A percentile compares a stretch with the other conserved stretches of the same genome.
Evolutionary conservation across 2,329 filamentous ascomycete species (phyloP).

Genomic region (Raffaelea deltoideospora): DNA sequence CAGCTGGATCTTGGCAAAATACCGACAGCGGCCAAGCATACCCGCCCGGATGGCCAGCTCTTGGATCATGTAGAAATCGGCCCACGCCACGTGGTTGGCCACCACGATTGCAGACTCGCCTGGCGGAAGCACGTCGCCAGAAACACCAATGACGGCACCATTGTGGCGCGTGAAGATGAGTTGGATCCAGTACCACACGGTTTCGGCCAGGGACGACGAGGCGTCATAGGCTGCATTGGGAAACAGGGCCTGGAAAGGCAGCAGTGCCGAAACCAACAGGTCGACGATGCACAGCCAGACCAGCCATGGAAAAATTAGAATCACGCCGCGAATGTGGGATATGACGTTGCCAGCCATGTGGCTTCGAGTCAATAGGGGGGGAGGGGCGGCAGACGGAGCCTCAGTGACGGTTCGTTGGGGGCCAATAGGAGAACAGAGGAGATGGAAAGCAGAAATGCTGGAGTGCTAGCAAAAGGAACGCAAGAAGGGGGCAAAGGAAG

Average conservation of each 20-base stretch:
- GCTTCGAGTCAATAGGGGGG: no score
- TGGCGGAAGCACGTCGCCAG: slow-evolving; percentile 33
- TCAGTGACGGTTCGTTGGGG: no score
- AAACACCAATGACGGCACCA: slow-evolving; percentile 34
- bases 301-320: slow-evolving; percentile 35
- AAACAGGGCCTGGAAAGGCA: slow-evolving; percentile 29
- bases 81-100: slow-evolving; percentile 45
- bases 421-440: no score
- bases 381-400: no score
- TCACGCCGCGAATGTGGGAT: slow-evolving; percentile 23
- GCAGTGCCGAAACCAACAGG: slow-evolving; percentile 30
- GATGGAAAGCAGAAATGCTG: no score
- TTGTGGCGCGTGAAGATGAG: slow-evolving; percentile 38
- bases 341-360: not conserved
- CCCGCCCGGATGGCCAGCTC: slow-evolving; percentile 33
- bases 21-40: slow-evolving; percentile 47
- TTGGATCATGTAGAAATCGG: slow-evolving; percentile 51
- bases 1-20: slow-evolving; percentile 47
- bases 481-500: no score
- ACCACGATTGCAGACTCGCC: slow-evolving; percentile 46
- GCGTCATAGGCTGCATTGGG: slow-evolving; percentile 35
- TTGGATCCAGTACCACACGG: slow-evolving; percentile 43
- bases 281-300: slow-evolving; percentile 35
- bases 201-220: slow-evolving; percentile 38
- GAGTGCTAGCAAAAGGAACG: no score